These are phyloP conservation scores for Biscogniauxia mediterranea DNA, from an alignment of 2,329 filamentous ascomycete genomes.

Conservation along the genomic window DNA sequence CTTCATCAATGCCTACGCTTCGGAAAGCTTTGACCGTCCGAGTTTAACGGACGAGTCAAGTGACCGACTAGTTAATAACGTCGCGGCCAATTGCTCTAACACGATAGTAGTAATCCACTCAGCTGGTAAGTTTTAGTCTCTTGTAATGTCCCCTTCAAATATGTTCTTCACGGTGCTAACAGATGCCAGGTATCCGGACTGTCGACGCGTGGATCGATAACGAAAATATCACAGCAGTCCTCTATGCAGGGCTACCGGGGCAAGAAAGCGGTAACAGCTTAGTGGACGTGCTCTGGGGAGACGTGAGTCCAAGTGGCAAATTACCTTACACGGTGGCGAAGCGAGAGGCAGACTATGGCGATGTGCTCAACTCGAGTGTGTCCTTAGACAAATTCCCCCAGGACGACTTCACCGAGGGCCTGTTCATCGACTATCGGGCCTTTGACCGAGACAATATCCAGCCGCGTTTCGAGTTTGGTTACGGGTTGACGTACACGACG, in stretches of 20 bases:
- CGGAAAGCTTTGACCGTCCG: slow-evolving; percentile 57
- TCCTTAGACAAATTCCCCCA: slow-evolving; percentile 50
- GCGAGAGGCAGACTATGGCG: slow-evolving; percentile 45
- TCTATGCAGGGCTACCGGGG: slow-evolving; percentile 78
- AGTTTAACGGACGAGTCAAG: slow-evolving; percentile 13
- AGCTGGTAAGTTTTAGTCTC: slow-evolving; percentile 6
- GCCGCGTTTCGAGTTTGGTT: slow-evolving; percentile 81
- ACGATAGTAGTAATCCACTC: slow-evolving; percentile 70
- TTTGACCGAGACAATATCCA: slow-evolving; percentile 72
- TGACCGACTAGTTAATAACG: slow-evolving; percentile 14
- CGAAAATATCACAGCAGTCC: slow-evolving; percentile 70
- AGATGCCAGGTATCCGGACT: slow-evolving; percentile 43
- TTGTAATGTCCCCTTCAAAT: background rate
- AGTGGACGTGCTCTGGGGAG: slow-evolving; percentile 63
- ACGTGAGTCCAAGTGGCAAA: slow-evolving; percentile 25
- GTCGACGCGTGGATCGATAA: slow-evolving; percentile 82
- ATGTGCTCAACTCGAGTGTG: slow-evolving; percentile 61
- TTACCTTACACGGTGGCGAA: slow-evolving; percentile 33
- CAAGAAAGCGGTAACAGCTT: slow-evolving; percentile 81
- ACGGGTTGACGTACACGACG: slow-evolving; percentile 74
- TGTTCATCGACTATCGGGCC: slow-evolving; percentile 88
- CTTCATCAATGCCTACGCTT: slow-evolving; percentile 77
- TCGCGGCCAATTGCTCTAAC: slow-evolving; percentile 18
- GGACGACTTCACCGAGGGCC: slow-evolving; percentile 74
- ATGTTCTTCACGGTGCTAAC: background rate